Evolutionary conservation across 2,329 filamentous ascomycete genomes (phyloP), one percentile per base, ranked within the genome.

Genomic region (Xylariaceae sp.): DNA sequence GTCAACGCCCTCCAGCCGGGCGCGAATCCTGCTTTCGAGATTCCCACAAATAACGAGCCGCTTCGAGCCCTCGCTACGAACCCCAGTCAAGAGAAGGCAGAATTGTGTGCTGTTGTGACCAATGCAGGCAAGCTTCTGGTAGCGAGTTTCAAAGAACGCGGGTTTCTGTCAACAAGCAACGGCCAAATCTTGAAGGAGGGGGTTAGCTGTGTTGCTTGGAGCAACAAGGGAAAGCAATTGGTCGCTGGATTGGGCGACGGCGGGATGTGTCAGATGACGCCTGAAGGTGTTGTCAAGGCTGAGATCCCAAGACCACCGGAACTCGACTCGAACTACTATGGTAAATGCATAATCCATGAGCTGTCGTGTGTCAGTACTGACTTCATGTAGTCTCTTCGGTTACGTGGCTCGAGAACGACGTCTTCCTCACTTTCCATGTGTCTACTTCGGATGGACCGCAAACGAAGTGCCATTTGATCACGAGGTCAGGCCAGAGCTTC

Each of bases 131-230:
- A 93, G 67, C 80, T 99, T 15, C 78, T 92, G 71, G 85, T 99
- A 74, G 89, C 90, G 6, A 90, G 96, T 72, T 74, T 99, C 61
- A 87, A 88, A 68, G 82, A 87, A 44, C 80, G 82, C 53, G 79
- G 76, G 47, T 80, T 91, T 50, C 71, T 82, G 7, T 76, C 77
- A 39, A 83, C 83, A 1, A 68, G 79, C 17, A 85, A 84, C 64
- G 90, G 89, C 39, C 81, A 77, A 64, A 78, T 68, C 0, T 78
- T 96, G 64, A 90, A 87, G 69, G 79, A 82, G 34, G 87, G 88
- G 52, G 92, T 96, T 34, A 92, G 87, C 71, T 94, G 89, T 69
- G 82, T 90, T 4, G 88, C 89, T 58, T 99, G 95, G 94, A 99
- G 94, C 73, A 88, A 85, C 62, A 90, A 88, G 71, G 94, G 94